Conservation (phyloP, 257 asterid genomes). For the Cinchona pubescens region DNA sequence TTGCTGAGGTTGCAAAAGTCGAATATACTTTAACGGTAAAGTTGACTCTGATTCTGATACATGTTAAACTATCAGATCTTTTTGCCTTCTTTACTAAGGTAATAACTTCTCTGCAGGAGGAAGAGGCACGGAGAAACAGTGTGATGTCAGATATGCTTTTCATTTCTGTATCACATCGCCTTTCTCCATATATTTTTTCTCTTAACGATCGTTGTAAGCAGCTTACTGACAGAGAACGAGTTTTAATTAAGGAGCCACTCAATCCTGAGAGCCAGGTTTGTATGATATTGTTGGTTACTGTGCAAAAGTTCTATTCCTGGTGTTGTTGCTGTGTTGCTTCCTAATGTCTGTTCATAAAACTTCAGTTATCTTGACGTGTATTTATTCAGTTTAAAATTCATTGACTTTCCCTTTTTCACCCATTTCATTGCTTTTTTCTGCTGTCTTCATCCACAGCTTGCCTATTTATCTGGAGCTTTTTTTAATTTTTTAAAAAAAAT, state of each 20-base stretch:
- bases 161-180: constrained; percentile 72
- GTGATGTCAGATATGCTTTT: constrained; percentile 86
- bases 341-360: neutral
- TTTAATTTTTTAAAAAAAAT: neutral
- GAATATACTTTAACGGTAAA: constrained; percentile 87
- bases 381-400: neutral
- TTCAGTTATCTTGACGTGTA: neutral
- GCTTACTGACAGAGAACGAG: constrained; percentile 52
- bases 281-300: constrained; percentile 17
- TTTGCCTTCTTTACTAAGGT: constrained; percentile 11
- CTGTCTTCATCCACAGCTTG: neutral
- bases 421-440: neutral
- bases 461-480: neutral
- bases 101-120: constrained; percentile 56
- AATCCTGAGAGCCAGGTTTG: constrained; percentile 93
- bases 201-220: constrained; percentile 87
- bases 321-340: neutral
- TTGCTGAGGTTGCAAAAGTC: constrained; percentile 77
- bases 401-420: neutral
- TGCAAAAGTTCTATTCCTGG: neutral
- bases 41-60: neutral
- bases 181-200: constrained; percentile 86
- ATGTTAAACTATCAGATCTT: neutral
- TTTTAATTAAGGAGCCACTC: constrained; percentile 55
- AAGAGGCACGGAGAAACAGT: constrained; percentile 86